These are phyloP conservation scores for Parsonsia alboflavescens DNA, from an alignment of 257 asterid species.

Conservation along the genomic window DNA sequence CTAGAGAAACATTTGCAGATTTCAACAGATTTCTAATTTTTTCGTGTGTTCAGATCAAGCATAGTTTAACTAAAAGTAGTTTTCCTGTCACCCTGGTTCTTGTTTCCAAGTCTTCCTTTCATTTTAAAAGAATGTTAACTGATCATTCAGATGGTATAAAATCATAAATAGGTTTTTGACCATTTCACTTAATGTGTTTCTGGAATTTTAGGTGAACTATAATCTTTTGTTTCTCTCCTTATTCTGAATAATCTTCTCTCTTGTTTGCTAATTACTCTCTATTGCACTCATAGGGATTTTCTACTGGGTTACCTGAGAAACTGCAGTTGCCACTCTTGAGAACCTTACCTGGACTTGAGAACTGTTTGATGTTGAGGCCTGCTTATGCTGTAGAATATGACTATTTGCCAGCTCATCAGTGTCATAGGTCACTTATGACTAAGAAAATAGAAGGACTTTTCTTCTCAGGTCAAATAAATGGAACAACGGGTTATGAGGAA, in stretches of 20 bases:
- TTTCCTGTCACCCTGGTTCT: slow-evolving; percentile 2
- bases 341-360: slow-evolving; percentile 94
- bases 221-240: neutral
- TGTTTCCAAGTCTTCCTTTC: neutral
- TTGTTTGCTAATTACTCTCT: slow-evolving; percentile 13
- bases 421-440: slow-evolving; percentile 93
- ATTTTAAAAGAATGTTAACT: neutral
- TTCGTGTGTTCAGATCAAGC: neutral
- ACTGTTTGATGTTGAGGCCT: slow-evolving; percentile 96
- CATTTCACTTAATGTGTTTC: neutral
- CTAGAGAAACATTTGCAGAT: neutral
- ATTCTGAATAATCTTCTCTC: neutral
- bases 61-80: neutral
- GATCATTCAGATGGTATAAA: neutral
- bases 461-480: slow-evolving; percentile 98
- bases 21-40: too few relatives aligned
- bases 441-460: slow-evolving; percentile 90
- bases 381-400: slow-evolving; percentile 99
- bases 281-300: slow-evolving; percentile 67
- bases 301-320: slow-evolving; percentile 96
- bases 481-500: slow-evolving; percentile 98
- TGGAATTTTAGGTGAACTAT: neutral
- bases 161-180: neutral
- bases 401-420: slow-evolving; percentile 97
- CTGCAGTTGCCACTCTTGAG: slow-evolving; percentile 91